These are phyloP conservation scores for Trichodelitschia bisporula DNA, from an alignment of 495 filamentous ascomycete species.

Conservation along the genomic window DNA sequence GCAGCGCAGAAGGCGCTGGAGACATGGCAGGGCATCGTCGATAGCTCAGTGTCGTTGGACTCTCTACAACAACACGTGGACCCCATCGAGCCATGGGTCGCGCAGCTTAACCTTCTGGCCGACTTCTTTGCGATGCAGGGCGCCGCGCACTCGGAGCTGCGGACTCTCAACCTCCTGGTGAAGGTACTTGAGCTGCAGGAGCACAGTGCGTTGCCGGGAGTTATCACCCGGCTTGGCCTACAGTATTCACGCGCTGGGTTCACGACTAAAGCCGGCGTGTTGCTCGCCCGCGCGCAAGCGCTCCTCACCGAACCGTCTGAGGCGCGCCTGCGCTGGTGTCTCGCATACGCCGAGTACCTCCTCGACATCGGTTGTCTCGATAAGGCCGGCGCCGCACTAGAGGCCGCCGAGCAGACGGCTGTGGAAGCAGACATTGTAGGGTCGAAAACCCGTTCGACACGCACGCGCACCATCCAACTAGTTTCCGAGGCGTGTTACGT, in stretches of 20 bases:
- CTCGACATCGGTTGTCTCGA: slow-evolving; percentile 33
- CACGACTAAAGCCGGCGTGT: slow-evolving; percentile 41
- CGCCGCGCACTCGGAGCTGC: slow-evolving; percentile 17
- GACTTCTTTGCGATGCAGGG: slow-evolving; percentile 65
- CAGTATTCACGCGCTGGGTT: slow-evolving; percentile 62
- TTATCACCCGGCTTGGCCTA: slow-evolving; percentile 33
- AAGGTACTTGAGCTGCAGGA: slow-evolving; percentile 30
- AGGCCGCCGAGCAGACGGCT: slow-evolving; percentile 1
- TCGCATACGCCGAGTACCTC: slow-evolving; percentile 52
- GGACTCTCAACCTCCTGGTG: slow-evolving; percentile 22
- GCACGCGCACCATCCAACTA: slow-evolving; percentile 6
- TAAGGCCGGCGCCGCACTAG: slow-evolving; percentile 5
- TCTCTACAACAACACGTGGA: slow-evolving; percentile 33
- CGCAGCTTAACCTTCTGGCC: slow-evolving; percentile 39
- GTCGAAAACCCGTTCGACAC: slow-evolving; percentile 5
- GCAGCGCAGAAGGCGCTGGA: slow-evolving; percentile 24
- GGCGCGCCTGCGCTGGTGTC: slow-evolving; percentile 30
- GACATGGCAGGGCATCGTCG: slow-evolving; percentile 27
- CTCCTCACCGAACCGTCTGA: slow-evolving; percentile 18
- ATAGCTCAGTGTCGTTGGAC: slow-evolving; percentile 21
- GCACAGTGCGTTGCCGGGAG: slow-evolving; percentile 19
- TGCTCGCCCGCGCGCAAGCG: slow-evolving; percentile 32
- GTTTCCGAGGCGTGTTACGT: slow-evolving; percentile 29
- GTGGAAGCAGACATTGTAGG: slow-evolving; percentile 3
- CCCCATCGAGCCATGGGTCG: slow-evolving; percentile 30